Evolutionary conservation across 1,284 basidiomycete species (phyloP).

Genomic region (Pseudozyma sp.): DNA sequence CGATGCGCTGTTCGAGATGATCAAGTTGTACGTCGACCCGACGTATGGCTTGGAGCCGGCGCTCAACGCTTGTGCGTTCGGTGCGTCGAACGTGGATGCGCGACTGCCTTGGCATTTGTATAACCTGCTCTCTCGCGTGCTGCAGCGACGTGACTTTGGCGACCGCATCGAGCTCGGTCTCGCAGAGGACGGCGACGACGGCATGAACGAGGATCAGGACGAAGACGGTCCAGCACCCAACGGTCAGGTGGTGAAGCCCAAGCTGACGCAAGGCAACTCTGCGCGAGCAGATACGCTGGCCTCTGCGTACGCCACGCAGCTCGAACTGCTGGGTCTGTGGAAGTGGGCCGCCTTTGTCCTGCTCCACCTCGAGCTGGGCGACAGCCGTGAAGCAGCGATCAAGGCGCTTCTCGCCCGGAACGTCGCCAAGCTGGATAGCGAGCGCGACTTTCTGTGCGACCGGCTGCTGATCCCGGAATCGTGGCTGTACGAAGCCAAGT

Average conservation of each 20-base stretch:
- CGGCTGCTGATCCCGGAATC: conserved; percentile 81
- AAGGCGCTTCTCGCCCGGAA: conserved; percentile 83
- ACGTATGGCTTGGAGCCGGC: conserved; percentile 72
- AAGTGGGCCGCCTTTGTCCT: conserved; percentile 89
- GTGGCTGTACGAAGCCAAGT: conserved; percentile 91
- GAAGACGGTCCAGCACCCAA: conserved; percentile 70
- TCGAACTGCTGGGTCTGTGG: conserved; percentile 84
- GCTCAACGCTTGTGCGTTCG: conserved; percentile 79
- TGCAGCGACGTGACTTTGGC: conserved; percentile 84
- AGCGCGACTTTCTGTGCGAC: conserved; percentile 81
- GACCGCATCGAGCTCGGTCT: conserved; percentile 75
- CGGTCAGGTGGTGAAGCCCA: conserved; percentile 72
- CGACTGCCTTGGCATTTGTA: conserved; percentile 94
- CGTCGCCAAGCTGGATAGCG: conserved; percentile 75
- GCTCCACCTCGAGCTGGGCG: conserved; percentile 83
- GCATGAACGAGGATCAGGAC: conserved; percentile 37
- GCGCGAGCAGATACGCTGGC: conserved; percentile 85
- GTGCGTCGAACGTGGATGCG: conserved; percentile 81
- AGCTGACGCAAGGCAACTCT: conserved; percentile 52
- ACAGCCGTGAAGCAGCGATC: conserved; percentile 78
- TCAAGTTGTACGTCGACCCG: conserved; percentile 78
- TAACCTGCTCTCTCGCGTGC: conserved; percentile 83
- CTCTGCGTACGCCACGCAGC: conserved; percentile 84
- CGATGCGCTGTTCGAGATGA: conserved; percentile 85
- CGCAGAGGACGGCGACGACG: conserved; percentile 66